Conservation (phyloP, 352 stramenopile species). For the Pythium guiyangense region DNA sequence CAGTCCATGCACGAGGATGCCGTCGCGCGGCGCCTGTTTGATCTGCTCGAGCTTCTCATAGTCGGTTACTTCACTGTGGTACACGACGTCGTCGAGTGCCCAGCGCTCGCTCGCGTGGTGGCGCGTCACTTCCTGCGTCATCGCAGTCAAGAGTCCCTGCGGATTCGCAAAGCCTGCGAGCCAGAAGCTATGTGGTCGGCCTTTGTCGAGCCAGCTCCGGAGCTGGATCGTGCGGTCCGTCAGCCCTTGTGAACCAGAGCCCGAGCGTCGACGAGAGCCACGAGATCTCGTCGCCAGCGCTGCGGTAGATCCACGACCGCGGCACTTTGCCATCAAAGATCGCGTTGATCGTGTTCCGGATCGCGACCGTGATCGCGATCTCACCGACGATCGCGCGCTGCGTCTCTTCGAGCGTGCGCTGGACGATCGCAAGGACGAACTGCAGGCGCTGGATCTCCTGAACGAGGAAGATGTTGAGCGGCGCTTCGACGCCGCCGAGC, state of each 20-base stretch:
- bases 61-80: constrained; percentile 80
- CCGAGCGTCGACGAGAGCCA: constrained; percentile 65
- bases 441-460: constrained; percentile 72
- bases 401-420: constrained; percentile 40
- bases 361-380: constrained; percentile 41
- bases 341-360: constrained; percentile 55
- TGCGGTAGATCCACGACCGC: constrained; percentile 38
- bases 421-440: constrained; percentile 47
- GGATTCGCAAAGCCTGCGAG: constrained; percentile 72
- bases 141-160: constrained; percentile 73
- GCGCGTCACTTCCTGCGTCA: constrained; percentile 68
- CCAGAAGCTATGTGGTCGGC: constrained; percentile 67
- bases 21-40: constrained; percentile 64
- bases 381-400: constrained; percentile 61
- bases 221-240: constrained; percentile 55
- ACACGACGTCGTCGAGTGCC: constrained; percentile 75
- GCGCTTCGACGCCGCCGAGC: constrained; percentile 61
- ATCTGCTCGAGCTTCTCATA: constrained; percentile 78
- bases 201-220: constrained; percentile 55
- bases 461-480: constrained; percentile 73
- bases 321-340: constrained; percentile 77
- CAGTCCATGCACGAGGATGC: constrained; percentile 70
- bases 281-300: constrained; percentile 56
- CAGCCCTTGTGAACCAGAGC: constrained; percentile 63
- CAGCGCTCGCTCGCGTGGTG: constrained; percentile 69